phyloP scores from a whole-genome alignment of 2,329 filamentous ascomycete genomes.

The Fusarium sp. region DNA sequence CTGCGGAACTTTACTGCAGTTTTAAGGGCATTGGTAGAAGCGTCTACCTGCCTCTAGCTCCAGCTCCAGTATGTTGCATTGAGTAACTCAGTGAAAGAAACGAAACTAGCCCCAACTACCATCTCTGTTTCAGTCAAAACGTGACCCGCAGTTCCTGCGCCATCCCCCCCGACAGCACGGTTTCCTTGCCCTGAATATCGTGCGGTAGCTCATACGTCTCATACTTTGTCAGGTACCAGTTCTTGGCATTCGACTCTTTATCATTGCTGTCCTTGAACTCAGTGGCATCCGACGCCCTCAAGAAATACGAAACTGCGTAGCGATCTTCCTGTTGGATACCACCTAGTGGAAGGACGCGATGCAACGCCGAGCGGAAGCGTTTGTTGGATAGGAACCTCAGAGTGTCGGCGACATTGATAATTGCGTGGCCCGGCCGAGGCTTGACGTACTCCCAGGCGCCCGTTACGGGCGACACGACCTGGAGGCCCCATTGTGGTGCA shows the following conservation, averaged over 20 bases:
- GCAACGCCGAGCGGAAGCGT: constrained; percentile 3
- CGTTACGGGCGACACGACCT: constrained; percentile 7
- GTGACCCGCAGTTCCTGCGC: constrained; percentile 6
- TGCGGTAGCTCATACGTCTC: constrained; percentile 11
- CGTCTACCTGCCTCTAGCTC: background rate
- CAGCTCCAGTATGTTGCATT: background rate
- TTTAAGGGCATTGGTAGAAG: background rate
- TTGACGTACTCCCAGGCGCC: constrained; percentile 11
- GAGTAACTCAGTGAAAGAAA: background rate
- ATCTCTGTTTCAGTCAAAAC: background rate
- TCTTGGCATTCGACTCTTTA: constrained; percentile 12
- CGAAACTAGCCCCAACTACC: background rate
- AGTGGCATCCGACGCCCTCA: constrained; percentile 8
- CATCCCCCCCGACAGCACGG: constrained; percentile 11
- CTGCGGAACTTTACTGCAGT: background rate
- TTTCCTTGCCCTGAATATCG: constrained; percentile 5
- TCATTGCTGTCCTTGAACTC: constrained; percentile 22
- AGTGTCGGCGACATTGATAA: constrained; percentile 12
- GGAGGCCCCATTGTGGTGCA: constrained; percentile 23
- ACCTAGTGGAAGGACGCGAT: constrained; percentile 12
- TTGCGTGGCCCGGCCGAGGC: background rate
- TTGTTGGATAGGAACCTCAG: constrained; percentile 23
- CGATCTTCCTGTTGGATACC: constrained; percentile 9
- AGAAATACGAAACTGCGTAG: constrained; percentile 19
- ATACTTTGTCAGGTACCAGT: constrained; percentile 17